Base-by-base conservation (phyloP, 78 protist species). In the Corallochytrium limacisporum region DNA sequence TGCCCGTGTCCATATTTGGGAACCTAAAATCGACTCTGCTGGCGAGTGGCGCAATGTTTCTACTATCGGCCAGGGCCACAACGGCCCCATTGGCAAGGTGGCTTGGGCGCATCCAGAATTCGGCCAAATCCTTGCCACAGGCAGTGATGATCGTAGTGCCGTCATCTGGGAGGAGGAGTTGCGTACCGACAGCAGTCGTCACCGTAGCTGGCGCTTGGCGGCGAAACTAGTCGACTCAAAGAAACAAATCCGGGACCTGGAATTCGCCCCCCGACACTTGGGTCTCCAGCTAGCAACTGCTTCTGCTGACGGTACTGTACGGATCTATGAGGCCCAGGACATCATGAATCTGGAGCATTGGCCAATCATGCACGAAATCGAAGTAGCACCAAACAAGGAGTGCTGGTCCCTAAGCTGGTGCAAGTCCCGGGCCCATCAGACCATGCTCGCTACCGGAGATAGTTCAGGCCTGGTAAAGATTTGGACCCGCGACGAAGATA, bases 21-120 rank as follows among this genome's bases (percentile, higher is more conserved):
- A n/a, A n/a, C n/a, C n/a, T n/a, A n/a, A n/a, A n/a, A n/a, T n/a
- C n/a, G n/a, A n/a, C n/a, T n/a, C n/a, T n/a, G n/a, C n/a, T n/a
- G n/a, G n/a, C n/a, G n/a, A n/a, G n/a, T n/a, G n/a, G n/a, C n/a
- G n/a, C n/a, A n/a, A n/a, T n/a, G n/a, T 10, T 15, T 4, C 53
- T 5, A 26, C 53, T 15, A 4, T 47, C 33, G 33, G 5, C 4
- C 62, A 79, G 56, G 88, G 88, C n/a, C 94, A 89, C 51, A 36
- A 46, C 3, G 94, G 90, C 20, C 61, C 87, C 1, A 69, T 85
- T 15, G 79, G 85, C 86, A 60, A 78, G 46, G 73, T 89, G 16
- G 75, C 75, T 18, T 89, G 94, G 94, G 84, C 86, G 18, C 90
- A 89, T 38, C 94, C 94, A 0, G 91, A 89, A 51, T 89, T 71